Percentiles rank a stretch among this genome's conserved stretches.
phyloP scores from a whole-genome alignment of 768 basidiomycete species.

The Lactarius deliciosus region DNA sequence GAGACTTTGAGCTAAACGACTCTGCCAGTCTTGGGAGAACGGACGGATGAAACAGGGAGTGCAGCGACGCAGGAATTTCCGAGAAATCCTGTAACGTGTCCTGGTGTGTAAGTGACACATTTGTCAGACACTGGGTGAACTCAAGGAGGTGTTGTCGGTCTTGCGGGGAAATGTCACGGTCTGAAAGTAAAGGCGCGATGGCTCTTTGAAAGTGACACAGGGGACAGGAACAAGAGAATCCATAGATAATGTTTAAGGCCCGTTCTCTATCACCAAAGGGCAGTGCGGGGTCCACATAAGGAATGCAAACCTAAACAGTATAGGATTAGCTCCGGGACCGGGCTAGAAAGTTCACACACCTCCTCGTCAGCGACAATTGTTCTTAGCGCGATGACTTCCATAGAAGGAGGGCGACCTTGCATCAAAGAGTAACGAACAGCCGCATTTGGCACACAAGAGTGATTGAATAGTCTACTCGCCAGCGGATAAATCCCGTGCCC shows the following conservation, averaged over 20 bases:
- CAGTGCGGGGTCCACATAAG: constrained; percentile 79
- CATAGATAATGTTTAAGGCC: constrained; percentile 61
- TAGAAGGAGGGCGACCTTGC: constrained; percentile 41
- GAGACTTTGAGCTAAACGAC: constrained; percentile 65
- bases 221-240: constrained; percentile 61
- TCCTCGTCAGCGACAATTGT: constrained; percentile 61
- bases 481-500: constrained; percentile 76
- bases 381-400: constrained; percentile 67
- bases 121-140: constrained; percentile 23
- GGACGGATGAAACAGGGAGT: constrained; percentile 51
- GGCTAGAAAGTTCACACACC: constrained; percentile 40
- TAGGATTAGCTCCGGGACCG: constrained; percentile 3
- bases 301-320: constrained; percentile 59
- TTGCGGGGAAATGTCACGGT: constrained; percentile 37
- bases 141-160: constrained; percentile 39
- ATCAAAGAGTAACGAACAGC: constrained; percentile 56
- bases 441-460: constrained; percentile 77
- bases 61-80: constrained; percentile 43
- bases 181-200: constrained; percentile 40
- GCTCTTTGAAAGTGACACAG: constrained; percentile 51
- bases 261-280: constrained; percentile 54
- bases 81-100: constrained; percentile 33
- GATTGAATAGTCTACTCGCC: constrained; percentile 81
- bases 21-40: constrained; percentile 61
- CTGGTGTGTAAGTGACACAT: constrained; percentile 15